Percentiles rank a stretch among this genome's conserved stretches.
These are phyloP conservation scores for Acanthamoeba culbertsoni DNA, from an alignment of 208 protist genomes.

Conservation along the genomic window DNA sequence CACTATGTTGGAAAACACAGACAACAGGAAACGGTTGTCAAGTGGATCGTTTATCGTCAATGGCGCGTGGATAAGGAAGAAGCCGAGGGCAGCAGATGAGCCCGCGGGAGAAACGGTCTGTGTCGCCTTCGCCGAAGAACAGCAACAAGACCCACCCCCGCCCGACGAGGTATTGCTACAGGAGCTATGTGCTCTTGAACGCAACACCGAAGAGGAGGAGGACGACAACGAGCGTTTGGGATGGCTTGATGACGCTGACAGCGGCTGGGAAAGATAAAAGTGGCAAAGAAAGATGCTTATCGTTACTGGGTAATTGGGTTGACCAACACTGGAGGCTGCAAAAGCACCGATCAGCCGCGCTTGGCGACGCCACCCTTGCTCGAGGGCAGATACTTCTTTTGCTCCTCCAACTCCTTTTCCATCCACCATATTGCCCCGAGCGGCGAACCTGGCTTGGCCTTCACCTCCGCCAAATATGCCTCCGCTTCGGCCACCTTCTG, in stretches of 20 bases:
- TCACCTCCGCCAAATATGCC: constrained; percentile 60
- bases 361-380: constrained; percentile 52
- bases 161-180: neutral
- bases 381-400: constrained; percentile 66
- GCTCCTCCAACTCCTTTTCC: constrained; percentile 63
- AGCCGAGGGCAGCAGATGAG: neutral
- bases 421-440: constrained; percentile 68
- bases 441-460: constrained; percentile 31
- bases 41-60: too few species aligned
- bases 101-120: neutral
- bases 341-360: too few species aligned
- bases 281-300: too few species aligned
- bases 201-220: neutral
- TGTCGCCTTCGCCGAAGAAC: neutral
- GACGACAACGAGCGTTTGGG: neutral
- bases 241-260: neutral
- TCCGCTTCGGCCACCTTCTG: constrained; percentile 43
- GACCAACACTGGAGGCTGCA: too few species aligned
- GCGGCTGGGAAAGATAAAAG: neutral
- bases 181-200: neutral
- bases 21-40: too few species aligned
- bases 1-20: too few species aligned
- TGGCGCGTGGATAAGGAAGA: too few species aligned
- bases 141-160: too few species aligned
- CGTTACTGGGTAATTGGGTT: too few species aligned